These are phyloP conservation scores for Linum tenue DNA, from an alignment of 345 rosid genomes.

Conservation along the genomic window DNA sequence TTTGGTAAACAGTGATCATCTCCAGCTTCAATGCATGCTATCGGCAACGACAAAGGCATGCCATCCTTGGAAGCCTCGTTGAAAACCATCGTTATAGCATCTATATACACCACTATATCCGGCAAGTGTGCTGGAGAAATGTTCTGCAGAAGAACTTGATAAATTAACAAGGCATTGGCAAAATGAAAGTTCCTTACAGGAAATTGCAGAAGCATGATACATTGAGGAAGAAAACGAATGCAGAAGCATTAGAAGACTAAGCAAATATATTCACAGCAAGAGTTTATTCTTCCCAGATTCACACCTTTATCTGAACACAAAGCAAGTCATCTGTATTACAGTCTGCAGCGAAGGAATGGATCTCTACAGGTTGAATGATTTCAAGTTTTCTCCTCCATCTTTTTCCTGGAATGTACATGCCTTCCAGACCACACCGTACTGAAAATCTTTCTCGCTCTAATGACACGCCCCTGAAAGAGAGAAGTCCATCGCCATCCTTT, in stretches of 20 bases:
- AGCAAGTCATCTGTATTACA: conserved; percentile 94
- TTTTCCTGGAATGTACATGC: conserved; percentile 82
- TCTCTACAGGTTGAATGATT: conserved; percentile 83
- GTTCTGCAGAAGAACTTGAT: conserved; percentile 47
- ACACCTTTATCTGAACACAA: conserved; percentile 89
- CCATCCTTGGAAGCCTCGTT: conserved; percentile 76
- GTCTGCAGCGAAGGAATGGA: conserved; percentile 69
- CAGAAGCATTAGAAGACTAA: conserved; percentile 1
- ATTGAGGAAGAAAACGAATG: conserved; percentile 1
- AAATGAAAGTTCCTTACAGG: background rate
- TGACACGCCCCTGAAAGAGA: conserved; percentile 82
- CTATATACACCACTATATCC: conserved; percentile 68
- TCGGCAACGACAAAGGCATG: conserved; percentile 68
- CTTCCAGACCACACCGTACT: conserved; percentile 88
- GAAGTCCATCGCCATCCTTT: conserved; percentile 48
- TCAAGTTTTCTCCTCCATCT: conserved; percentile 93
- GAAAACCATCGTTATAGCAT: conserved; percentile 77
- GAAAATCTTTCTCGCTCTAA: conserved; percentile 87
- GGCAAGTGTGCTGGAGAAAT: conserved; percentile 63
- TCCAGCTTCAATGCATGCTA: conserved; percentile 93
- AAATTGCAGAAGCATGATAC: conserved; percentile 1
- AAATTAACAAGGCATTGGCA: conserved; percentile 4
- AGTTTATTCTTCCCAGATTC: background rate
- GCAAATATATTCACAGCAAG: background rate
- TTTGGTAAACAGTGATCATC: conserved; percentile 70